phyloP scores from a whole-genome alignment of 2,329 filamentous ascomycete genomes.

The Orbilia brochopaga region DNA sequence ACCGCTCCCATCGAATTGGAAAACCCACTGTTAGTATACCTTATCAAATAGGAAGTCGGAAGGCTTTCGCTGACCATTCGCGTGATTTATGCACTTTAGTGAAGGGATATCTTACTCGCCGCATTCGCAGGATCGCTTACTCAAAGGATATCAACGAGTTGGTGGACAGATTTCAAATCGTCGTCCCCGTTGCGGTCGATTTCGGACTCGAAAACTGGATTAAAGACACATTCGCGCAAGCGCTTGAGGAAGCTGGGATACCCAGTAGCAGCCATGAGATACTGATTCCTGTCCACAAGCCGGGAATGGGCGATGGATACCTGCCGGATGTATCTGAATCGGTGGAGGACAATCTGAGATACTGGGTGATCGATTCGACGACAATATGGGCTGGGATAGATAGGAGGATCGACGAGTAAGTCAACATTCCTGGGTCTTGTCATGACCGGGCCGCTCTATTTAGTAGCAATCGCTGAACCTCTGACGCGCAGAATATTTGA shows the following conservation, averaged over 20 bases:
- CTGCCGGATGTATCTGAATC: conserved; percentile 22
- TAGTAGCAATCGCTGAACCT: not conserved
- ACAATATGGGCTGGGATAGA: conserved; percentile 53
- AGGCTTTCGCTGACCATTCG: not conserved
- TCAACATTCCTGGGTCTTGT: not conserved
- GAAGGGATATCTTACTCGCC: conserved; percentile 53
- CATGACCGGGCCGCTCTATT: not conserved
- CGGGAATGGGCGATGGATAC: conserved; percentile 36
- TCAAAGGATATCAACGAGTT: conserved; percentile 48
- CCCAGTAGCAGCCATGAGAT: conserved; percentile 21
- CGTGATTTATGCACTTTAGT: conserved; percentile 19
- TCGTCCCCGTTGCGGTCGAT: conserved; percentile 49
- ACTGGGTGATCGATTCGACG: conserved; percentile 53
- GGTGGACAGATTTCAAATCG: conserved; percentile 50
- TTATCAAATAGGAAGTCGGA: not conserved
- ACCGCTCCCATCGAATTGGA: not conserved
- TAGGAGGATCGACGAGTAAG: conserved; percentile 53
- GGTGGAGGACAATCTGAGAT: conserved; percentile 24
- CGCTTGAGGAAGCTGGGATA: conserved; percentile 34
- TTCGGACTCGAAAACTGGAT: conserved; percentile 50
- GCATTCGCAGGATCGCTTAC: conserved; percentile 52
- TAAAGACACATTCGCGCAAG: conserved; percentile 36
- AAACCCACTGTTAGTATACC: conserved; percentile 12
- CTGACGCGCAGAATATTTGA: conserved; percentile 52
- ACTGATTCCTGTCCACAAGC: conserved; percentile 46